Conservation (phyloP, 1,139 yeast genomes). For the Yarrowia galli region DNA sequence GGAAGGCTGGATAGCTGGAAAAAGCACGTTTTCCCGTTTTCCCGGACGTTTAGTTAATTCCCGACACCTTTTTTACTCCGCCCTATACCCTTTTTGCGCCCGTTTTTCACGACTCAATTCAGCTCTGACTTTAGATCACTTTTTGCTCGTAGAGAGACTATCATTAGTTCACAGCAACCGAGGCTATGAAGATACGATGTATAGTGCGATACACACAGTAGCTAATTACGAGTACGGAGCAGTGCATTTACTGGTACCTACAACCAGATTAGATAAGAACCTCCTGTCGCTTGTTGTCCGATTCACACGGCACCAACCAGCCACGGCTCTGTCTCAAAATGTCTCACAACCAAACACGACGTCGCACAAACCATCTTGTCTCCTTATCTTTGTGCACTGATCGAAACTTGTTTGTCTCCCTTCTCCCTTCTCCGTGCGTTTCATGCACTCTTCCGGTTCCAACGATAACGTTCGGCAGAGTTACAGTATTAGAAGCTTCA, state of each 20-base stretch:
- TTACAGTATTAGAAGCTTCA: constrained; percentile 1
- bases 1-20: neutral
- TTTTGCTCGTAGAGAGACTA: neutral
- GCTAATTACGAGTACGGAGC: no score
- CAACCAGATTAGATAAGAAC: no score
- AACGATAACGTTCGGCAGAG: constrained; percentile 21
- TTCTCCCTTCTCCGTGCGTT: neutral
- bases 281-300: no score
- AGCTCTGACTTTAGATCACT: neutral
- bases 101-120: neutral
- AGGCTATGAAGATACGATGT: neutral
- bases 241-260: no score
- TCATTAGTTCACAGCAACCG: neutral
- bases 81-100: no score
- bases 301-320: no score
- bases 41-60: no score
- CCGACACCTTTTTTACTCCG: no score
- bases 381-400: no score
- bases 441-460: neutral
- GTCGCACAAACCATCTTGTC: neutral
- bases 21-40: neutral
- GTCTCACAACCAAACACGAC: neutral
- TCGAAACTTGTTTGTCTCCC: no score
- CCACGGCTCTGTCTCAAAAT: neutral
- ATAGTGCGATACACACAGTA: no score